Evolutionary conservation across 78 protist genomes (phyloP).

Genomic region (Guillardia theta): DNA sequence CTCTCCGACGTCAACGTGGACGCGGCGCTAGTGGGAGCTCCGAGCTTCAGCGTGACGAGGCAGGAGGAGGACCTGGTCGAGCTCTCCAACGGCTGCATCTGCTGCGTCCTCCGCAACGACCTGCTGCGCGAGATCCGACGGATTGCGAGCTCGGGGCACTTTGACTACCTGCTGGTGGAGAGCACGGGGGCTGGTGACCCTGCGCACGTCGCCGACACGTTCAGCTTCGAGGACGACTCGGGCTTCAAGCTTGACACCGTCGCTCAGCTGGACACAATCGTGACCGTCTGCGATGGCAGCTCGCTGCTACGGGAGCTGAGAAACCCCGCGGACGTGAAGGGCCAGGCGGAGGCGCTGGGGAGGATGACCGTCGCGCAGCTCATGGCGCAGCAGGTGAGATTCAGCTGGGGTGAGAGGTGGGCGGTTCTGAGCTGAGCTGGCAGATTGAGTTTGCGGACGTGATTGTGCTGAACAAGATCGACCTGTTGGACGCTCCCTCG

Average conservation of each 20-base stretch:
- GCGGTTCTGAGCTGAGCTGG: too few relatives aligned
- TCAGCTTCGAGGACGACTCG: background rate
- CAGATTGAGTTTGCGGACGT: constrained; percentile 90
- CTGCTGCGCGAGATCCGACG: background rate
- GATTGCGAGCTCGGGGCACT: background rate
- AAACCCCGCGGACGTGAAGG: background rate
- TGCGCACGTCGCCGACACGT: background rate
- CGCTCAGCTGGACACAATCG: constrained; percentile 53
- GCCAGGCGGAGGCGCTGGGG: background rate
- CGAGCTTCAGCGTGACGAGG: background rate
- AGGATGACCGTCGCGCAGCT: background rate
- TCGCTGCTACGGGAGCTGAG: background rate
- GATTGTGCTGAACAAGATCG: constrained; percentile 82
- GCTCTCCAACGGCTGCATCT: constrained; percentile 88
- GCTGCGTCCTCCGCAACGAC: constrained; percentile 36
- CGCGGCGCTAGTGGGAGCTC: constrained; percentile 40
- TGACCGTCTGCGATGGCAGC: constrained; percentile 71
- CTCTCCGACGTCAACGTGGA: constrained; percentile 84
- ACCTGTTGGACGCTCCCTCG: background rate
- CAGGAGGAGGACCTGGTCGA: constrained; percentile 71
- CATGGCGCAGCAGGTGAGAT: too few relatives aligned
- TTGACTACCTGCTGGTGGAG: constrained; percentile 15
- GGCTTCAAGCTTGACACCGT: background rate
- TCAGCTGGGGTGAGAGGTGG: too few relatives aligned
- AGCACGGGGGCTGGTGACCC: background rate